Evolutionary conservation across 495 filamentous ascomycete species (phyloP).

Genomic region (Podospora didyma): DNA sequence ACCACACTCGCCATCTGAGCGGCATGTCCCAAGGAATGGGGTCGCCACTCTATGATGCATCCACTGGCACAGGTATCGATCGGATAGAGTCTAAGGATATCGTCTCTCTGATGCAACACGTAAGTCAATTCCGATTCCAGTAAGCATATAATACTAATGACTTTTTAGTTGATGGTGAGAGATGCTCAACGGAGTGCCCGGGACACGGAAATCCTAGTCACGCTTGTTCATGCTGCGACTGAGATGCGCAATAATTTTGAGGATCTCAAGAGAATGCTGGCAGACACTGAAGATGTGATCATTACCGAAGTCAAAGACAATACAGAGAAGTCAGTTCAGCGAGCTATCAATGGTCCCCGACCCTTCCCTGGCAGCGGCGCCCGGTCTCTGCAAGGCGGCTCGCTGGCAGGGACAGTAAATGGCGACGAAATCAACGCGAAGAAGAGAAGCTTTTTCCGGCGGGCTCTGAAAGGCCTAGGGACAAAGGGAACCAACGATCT

Average conservation of each 20-base stretch:
- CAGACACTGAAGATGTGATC: slow-evolving; percentile 78
- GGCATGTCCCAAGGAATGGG: slow-evolving; percentile 88
- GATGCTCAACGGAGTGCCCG: slow-evolving; percentile 95
- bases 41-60: slow-evolving; percentile 85
- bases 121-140: slow-evolving; percentile 34
- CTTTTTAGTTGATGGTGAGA: slow-evolving; percentile 76
- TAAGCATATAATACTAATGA: neutral
- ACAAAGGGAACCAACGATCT: slow-evolving; percentile 85
- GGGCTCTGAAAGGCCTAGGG: slow-evolving; percentile 84
- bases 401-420: slow-evolving; percentile 56
- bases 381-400: slow-evolving; percentile 50
- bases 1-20: slow-evolving; percentile 69
- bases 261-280: slow-evolving; percentile 89
- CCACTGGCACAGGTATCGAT: slow-evolving; percentile 85
- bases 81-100: slow-evolving; percentile 96
- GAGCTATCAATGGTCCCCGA: slow-evolving; percentile 80
- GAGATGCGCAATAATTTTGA: slow-evolving; percentile 98
- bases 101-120: slow-evolving; percentile 94
- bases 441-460: slow-evolving; percentile 83
- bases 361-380: slow-evolving; percentile 67
- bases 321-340: slow-evolving; percentile 78
- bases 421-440: slow-evolving; percentile 71
- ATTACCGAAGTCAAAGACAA: slow-evolving; percentile 79
- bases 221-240: slow-evolving; percentile 86
- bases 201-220: slow-evolving; percentile 95